Conservation (phyloP, 2,329 filamentous ascomycete species). For the Calonectria hawksworthii region DNA sequence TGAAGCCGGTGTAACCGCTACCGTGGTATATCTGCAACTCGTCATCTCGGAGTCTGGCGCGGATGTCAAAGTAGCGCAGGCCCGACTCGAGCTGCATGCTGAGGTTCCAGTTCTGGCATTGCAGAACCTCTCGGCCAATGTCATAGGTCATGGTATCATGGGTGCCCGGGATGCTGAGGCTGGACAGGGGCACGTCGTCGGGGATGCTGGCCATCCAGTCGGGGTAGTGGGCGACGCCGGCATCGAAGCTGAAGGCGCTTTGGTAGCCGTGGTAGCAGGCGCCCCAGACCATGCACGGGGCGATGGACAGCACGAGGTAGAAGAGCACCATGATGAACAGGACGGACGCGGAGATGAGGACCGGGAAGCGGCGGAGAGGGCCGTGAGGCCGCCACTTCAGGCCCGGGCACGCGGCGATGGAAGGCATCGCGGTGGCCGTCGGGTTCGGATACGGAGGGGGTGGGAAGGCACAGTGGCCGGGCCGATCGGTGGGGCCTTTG, state of each 20-base stretch:
- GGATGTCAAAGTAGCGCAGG: constrained; percentile 65
- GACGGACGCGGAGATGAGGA: constrained; percentile 33
- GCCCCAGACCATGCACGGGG: constrained; percentile 46
- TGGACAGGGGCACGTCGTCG: constrained; percentile 56
- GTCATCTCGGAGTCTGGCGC: constrained; percentile 59
- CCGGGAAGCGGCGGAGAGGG: constrained; percentile 36
- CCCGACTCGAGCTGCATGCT: constrained; percentile 60
- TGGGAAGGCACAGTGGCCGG: constrained; percentile 26
- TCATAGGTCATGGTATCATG: constrained; percentile 67
- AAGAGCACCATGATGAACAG: constrained; percentile 44
- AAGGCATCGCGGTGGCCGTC: constrained; percentile 41
- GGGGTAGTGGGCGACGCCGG: constrained; percentile 48
- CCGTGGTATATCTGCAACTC: constrained; percentile 64
- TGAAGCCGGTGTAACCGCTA: constrained; percentile 59
- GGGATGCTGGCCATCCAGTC: constrained; percentile 61
- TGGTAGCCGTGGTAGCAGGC: constrained; percentile 49
- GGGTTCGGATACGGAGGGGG: constrained; percentile 26
- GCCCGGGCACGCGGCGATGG: constrained; percentile 30
- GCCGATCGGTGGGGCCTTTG: constrained; percentile 28
- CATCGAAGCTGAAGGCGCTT: constrained; percentile 59
- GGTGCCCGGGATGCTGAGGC: constrained; percentile 65
- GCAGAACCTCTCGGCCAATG: constrained; percentile 51
- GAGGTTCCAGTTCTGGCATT: constrained; percentile 65
- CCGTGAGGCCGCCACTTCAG: constrained; percentile 30
- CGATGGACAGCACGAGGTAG: constrained; percentile 44